These are phyloP conservation scores for Saxispiralis lemnorum DNA, from an alignment of 495 filamentous ascomycete species.

Conservation along the genomic window DNA sequence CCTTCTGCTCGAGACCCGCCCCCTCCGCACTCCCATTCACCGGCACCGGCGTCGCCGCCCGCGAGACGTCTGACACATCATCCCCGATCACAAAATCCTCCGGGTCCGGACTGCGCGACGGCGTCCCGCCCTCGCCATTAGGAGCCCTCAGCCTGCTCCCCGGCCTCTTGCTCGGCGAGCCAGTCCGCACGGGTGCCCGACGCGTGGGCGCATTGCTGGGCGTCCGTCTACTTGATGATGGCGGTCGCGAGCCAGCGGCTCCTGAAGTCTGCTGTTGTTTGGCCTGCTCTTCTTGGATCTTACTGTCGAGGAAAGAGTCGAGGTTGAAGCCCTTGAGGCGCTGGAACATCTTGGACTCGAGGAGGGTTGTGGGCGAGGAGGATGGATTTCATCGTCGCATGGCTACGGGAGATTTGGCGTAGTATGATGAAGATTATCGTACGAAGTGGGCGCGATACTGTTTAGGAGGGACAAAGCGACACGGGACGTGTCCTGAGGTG, in stretches of 20 bases:
- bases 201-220: constrained; percentile 31
- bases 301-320: constrained; percentile 49
- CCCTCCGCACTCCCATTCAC: constrained; percentile 8
- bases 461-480: background rate
- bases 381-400: constrained; percentile 6
- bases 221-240: background rate
- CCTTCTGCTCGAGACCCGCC: constrained; percentile 1
- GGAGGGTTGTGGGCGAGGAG: background rate
- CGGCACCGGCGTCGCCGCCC: constrained; percentile 36
- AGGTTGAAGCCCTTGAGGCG: constrained; percentile 47
- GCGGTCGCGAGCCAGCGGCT: constrained; percentile 28
- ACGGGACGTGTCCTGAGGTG: background rate
- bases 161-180: constrained; percentile 11
- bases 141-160: constrained; percentile 27
- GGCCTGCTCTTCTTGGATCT: constrained; percentile 79
- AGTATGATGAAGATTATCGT: no score
- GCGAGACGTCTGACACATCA: constrained; percentile 30
- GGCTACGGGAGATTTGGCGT: background rate
- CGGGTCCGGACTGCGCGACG: constrained; percentile 50
- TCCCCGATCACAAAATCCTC: constrained; percentile 69
- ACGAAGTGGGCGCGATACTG: background rate
- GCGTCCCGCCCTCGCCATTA: constrained; percentile 33
- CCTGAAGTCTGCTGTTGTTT: constrained; percentile 44
- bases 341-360: constrained; percentile 27
- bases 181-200: constrained; percentile 26